These are phyloP conservation scores for Penicillium rolfsii DNA, from an alignment of 2,329 filamentous ascomycete genomes.

Conservation along the genomic window DNA sequence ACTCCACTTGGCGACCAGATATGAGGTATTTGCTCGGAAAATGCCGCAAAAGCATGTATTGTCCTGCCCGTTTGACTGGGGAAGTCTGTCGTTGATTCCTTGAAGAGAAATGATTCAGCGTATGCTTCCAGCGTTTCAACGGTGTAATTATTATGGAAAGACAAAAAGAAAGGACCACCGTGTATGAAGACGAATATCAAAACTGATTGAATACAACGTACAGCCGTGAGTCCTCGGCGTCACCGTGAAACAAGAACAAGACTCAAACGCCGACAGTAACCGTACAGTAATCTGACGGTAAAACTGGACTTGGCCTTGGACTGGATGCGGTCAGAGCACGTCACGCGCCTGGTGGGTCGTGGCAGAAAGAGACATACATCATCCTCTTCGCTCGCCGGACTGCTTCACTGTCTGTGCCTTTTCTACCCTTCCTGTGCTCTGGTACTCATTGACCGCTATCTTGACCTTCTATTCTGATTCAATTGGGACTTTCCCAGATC, in stretches of 20 bases:
- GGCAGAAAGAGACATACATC: constrained; percentile 43
- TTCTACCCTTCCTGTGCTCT: constrained; percentile 13
- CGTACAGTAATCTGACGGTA: constrained; percentile 26
- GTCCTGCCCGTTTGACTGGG: not conserved
- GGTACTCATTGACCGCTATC: constrained; percentile 6
- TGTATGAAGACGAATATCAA: not conserved
- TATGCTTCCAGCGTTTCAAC: not conserved
- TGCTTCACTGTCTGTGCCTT: constrained; percentile 19
- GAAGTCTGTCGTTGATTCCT: not conserved
- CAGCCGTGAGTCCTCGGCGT: not conserved
- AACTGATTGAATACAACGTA: not conserved
- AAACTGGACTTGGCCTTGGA: constrained; percentile 10
- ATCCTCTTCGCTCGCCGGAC: constrained; percentile 27
- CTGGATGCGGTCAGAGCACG: constrained; percentile 37
- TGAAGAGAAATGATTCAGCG: not conserved
- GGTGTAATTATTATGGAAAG: not conserved
- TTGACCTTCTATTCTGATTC: constrained; percentile 9
- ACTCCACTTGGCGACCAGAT: constrained; percentile 14
- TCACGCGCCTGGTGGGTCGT: constrained; percentile 42
- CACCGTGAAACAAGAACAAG: not conserved
- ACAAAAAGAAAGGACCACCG: not conserved
- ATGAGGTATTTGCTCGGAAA: constrained; percentile 24
- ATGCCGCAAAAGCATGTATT: constrained; percentile 14
- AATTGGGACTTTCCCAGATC: constrained; percentile 17
- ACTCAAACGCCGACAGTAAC: constrained; percentile 19